Percentiles rank a stretch among this genome's conserved stretches.
Evolutionary conservation across 2,329 filamentous ascomycete species (phyloP).

Genomic region (Blastomyces parvus): DNA sequence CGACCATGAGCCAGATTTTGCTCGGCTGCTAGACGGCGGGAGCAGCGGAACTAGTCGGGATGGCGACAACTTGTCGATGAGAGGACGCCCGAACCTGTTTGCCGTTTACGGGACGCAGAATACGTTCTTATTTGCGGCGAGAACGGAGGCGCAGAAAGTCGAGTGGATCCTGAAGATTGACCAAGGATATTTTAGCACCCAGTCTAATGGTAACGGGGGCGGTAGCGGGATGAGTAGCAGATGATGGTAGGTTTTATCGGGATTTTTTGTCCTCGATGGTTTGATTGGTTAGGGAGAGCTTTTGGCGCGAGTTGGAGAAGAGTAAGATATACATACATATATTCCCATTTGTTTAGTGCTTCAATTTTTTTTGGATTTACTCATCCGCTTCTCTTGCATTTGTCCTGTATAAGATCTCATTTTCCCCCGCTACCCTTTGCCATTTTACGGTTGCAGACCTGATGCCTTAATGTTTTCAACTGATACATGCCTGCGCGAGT

Average conservation of each 20-base stretch:
- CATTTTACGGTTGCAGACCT: background rate
- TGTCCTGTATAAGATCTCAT: background rate
- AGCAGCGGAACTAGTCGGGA: slow-evolving; percentile 20
- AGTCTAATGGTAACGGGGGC: background rate
- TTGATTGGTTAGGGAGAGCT: background rate
- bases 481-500: background rate
- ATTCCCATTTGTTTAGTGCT: background rate
- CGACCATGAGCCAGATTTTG: slow-evolving; percentile 81
- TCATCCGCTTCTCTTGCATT: background rate
- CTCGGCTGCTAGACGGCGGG: slow-evolving; percentile 53
- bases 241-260: background rate
- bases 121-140: slow-evolving; percentile 86
- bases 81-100: slow-evolving; percentile 63
- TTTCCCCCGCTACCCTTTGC: background rate
- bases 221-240: slow-evolving; percentile 1
- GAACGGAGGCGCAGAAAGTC: slow-evolving; percentile 82
- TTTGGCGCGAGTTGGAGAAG: background rate
- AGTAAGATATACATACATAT: slow-evolving; percentile 2
- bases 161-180: slow-evolving; percentile 97
- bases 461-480: slow-evolving; percentile 5
- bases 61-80: slow-evolving; percentile 26
- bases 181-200: slow-evolving; percentile 55
- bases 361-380: background rate
- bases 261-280: background rate
- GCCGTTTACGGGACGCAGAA: slow-evolving; percentile 91